Base-by-base conservation (phyloP, 2,329 filamentous ascomycete species). In the Ascochyta lentis region DNA sequence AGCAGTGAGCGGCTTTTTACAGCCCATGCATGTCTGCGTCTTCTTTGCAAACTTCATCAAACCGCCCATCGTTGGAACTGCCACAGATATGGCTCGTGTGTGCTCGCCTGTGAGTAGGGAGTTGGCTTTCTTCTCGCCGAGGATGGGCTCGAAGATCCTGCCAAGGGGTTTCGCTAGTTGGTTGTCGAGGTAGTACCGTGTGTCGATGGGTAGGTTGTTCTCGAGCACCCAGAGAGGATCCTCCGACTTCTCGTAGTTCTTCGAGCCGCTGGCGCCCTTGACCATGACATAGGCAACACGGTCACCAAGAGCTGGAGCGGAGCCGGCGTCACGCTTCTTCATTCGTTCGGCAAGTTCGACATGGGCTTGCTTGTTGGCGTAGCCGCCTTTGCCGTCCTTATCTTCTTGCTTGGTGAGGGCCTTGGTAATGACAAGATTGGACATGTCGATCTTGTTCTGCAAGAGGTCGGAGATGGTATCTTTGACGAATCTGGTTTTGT, bases 11-110 rank as follows among this genome's bases (percentile, higher is more conserved):
- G 95, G 95, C 77, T 97, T 97, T 84, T 98, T 99, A 86, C 95
- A 99, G 3, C 93, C 95, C 90, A 99, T 96, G 76, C 95, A 99
- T 0, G 95, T 98, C 78, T 93, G 88, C 3, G 95, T 99, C 81
- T 96, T 97, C 80, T 96, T 97, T 31, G 95, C 86, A 73, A 98
- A 99, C 78, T 96, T 97, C 95, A 99, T 99, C 61, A 99, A 81
- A 0, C 95, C 95, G 53, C 95, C 95, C 59, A 96, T 86, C 0
- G 90, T 90, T 0, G 96, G 94, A 19, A 92, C 95, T 3, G 94
- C 93, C 23, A 98, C 92, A 1, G 92, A 90, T 63, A 99, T 96
- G 43, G 90, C 86, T n/a, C 95, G 89, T 8, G 95, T 99, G 77
- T 99, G 95, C 65, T 93, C 95, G 56, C 95, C 95, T 4, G 90